phyloP scores from a whole-genome alignment of 371 early-diverging fungal genomes.

The Gilbertella persicaria region DNA sequence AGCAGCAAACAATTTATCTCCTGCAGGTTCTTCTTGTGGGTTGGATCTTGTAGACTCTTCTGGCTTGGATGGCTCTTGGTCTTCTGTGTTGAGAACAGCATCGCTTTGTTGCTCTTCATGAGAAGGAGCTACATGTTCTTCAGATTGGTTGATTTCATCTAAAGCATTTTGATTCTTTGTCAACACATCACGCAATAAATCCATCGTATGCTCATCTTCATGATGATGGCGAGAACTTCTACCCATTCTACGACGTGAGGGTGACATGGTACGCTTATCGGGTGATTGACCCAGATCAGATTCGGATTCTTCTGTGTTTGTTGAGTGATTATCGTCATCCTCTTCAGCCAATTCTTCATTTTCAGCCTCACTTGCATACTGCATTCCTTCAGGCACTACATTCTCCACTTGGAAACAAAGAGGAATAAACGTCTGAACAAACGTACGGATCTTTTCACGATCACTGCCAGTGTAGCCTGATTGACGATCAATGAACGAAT shows the following conservation, averaged over 20 bases:
- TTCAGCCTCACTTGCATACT: constrained; percentile 35
- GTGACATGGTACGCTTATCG: constrained; percentile 26
- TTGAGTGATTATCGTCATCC: constrained; percentile 38
- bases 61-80: neutral
- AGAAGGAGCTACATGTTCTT: constrained; percentile 1
- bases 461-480: constrained; percentile 62
- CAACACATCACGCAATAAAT: constrained; percentile 44
- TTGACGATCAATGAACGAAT: constrained; percentile 53
- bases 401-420: constrained; percentile 69
- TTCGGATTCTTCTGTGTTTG: constrained; percentile 43
- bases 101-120: constrained; percentile 3
- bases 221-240: constrained; percentile 32
- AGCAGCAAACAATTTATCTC: constrained; percentile 41
- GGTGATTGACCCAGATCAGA: constrained; percentile 36
- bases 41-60: constrained; percentile 2
- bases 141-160: constrained; percentile 11
- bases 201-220: constrained; percentile 43
- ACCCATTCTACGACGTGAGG: constrained; percentile 25
- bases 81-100: neutral
- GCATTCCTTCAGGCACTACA: constrained; percentile 36
- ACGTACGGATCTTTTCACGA: constrained; percentile 72
- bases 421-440: constrained; percentile 74
- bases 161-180: constrained; percentile 33
- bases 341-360: constrained; percentile 40
- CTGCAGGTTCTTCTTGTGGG: constrained; percentile 14